These are phyloP conservation scores for Mycena vulgaris DNA, from an alignment of 768 basidiomycete genomes.

Conservation along the genomic window DNA sequence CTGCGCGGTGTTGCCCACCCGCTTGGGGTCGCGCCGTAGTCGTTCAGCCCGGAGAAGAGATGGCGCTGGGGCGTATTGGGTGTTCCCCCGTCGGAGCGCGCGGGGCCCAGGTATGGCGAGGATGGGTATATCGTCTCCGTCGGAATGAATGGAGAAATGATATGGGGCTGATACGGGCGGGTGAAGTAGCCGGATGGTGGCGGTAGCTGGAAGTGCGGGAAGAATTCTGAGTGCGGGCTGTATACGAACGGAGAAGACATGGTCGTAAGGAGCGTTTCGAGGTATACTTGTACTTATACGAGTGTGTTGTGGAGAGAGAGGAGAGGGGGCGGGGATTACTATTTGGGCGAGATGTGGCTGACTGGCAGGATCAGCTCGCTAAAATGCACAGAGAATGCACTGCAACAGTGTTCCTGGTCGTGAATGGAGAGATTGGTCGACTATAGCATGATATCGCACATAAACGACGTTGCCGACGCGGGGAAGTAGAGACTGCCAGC, in stretches of 20 bases:
- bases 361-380: constrained; percentile 18
- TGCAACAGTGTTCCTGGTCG: constrained; percentile 19
- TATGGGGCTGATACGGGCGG: constrained; percentile 9
- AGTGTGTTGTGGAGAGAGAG: constrained; percentile 15
- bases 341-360: constrained; percentile 34
- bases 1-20: constrained; percentile 37
- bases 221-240: constrained; percentile 53
- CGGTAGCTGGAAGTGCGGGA: constrained; percentile 52
- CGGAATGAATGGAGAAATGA: constrained; percentile 61
- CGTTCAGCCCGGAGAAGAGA: constrained; percentile 37
- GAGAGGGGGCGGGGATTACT: not conserved
- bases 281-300: constrained; percentile 31
- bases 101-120: constrained; percentile 51
- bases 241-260: constrained; percentile 64
- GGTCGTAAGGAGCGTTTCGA: constrained; percentile 30
- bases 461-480: constrained; percentile 10
- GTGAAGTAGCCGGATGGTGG: constrained; percentile 49
- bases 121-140: constrained; percentile 51
- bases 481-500: not conserved
- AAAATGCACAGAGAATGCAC: constrained; percentile 20
- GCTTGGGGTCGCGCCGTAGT: constrained; percentile 2
- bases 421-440: constrained; percentile 15
- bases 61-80: constrained; percentile 48
- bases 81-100: constrained; percentile 15
- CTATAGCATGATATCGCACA: constrained; percentile 18